phyloP scores from a whole-genome alignment of 2,329 filamentous ascomycete genomes.

The Penicillium palitans region DNA sequence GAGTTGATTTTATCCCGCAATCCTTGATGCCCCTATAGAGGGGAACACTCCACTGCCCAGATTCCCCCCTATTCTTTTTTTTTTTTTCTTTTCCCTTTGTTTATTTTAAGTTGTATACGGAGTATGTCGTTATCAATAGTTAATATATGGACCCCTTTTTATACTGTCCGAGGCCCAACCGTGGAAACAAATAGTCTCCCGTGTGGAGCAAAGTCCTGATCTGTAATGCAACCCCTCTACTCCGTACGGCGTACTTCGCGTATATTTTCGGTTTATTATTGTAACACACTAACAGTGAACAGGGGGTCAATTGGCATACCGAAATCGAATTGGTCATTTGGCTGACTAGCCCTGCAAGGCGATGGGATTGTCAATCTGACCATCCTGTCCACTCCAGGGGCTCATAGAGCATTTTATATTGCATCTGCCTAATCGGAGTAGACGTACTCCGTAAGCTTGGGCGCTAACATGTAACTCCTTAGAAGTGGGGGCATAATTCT shows the following conservation, averaged over 20 bases:
- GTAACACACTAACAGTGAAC: conserved; percentile 2
- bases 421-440: conserved; percentile 17
- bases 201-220: conserved; percentile 3
- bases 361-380: conserved; percentile 8
- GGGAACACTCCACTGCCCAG: conserved; percentile 4
- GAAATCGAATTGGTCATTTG: neutral
- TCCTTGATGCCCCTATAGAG: neutral
- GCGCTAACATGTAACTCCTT: conserved; percentile 17
- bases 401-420: conserved; percentile 9
- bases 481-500: conserved; percentile 7
- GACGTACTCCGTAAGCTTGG: neutral
- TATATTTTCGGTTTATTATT: neutral
- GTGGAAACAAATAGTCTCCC: conserved; percentile 7
- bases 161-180: neutral
- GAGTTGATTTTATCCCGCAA: neutral
- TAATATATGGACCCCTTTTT: neutral
- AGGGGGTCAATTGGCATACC: conserved; percentile 4
- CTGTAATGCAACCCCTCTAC: neutral
- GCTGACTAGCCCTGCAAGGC: conserved; percentile 7
- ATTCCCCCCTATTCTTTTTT: neutral
- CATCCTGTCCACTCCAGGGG: neutral
- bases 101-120: too few relatives aligned
- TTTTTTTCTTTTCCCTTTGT: neutral
- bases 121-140: neutral
- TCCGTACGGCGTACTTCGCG: neutral